Evolutionary conservation across 192 early-diverging fungal species (phyloP), one percentile per base, ranked within the genome.

Genomic region (Chytriomyces sp.): DNA sequence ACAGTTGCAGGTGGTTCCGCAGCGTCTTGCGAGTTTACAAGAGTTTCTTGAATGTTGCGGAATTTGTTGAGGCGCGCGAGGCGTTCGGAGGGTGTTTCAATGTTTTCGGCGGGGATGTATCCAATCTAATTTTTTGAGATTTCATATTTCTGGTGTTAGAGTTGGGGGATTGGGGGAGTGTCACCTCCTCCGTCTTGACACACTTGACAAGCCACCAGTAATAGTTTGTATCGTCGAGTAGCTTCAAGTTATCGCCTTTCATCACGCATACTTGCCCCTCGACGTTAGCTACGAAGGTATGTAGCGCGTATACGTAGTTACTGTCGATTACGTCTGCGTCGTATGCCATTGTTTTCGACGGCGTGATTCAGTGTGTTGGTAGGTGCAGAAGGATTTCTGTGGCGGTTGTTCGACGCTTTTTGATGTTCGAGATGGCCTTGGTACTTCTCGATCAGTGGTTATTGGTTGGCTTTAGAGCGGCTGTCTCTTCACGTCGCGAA

Each of bases 41-140:
- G 71, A 47, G 67, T 73, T 47, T 73, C 71, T 67, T 89, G 84
- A 5, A 94, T 88, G 83, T 94, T 94, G 45, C 87, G 79, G 67
- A 87, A 84, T 74, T 92, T 91, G 78, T 95, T 93, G 35, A 95
- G 78, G 48, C 93, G 85, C 13, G 92, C 93, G 49, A 95, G 72
- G 44, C 92, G 86, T 75, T 95, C 93, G 79, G 84, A 91, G 0
- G 93, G 93, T 2, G 92, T 94, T 89, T 95, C 94, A 48, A 95
- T 91, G 72, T 95, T 94, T 76, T 95, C 94, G 5, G 94, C 94
- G 28, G 94, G 94, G 64, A 95, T 93, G 78, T 95, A 95, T 16
- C 94, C 94, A 80, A 95, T 91, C 79, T 91, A 84, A 43, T 73
- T 73, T 67, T n/a, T 35, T 35, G 35, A 35, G 35, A 35, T 35